A percentile compares a stretch with the other conserved stretches of the same genome.
Evolutionary conservation across 768 basidiomycete genomes (phyloP).

Genomic region (Kwoniella heveanensis): DNA sequence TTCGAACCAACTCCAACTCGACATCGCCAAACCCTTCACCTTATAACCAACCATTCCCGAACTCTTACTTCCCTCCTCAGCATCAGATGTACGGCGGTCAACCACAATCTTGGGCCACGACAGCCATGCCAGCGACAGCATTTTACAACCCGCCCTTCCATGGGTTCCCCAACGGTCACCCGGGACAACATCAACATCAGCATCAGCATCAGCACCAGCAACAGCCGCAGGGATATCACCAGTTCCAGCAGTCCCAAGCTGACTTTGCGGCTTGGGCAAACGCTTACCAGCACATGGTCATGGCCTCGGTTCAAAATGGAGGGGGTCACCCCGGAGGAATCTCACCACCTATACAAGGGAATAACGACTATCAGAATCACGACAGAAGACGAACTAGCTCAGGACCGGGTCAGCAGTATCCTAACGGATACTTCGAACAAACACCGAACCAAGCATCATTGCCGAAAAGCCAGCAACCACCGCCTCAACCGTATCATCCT

Average conservation of each 20-base stretch:
- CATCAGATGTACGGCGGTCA: conserved; percentile 28
- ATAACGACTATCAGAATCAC: conserved; percentile 21
- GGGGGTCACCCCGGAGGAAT: conserved; percentile 28
- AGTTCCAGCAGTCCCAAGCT: conserved; percentile 45
- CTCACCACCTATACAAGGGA: conserved; percentile 16
- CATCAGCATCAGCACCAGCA: conserved; percentile 8
- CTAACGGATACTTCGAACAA: conserved; percentile 16
- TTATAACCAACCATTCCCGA: conserved; percentile 32
- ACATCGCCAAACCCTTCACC: conserved; percentile 25
- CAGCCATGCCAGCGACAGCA: conserved; percentile 37
- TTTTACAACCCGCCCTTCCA: conserved; percentile 41
- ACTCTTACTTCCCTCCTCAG: conserved; percentile 29
- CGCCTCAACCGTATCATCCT: conserved; percentile 40
- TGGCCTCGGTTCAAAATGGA: conserved; percentile 32
- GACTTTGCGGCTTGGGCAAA: conserved; percentile 51
- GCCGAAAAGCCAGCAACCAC: conserved; percentile 21
- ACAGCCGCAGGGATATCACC: conserved; percentile 38
- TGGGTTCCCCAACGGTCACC: conserved; percentile 17
- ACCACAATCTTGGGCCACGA: conserved; percentile 34
- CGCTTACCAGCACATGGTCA: conserved; percentile 49
- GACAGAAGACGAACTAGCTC: conserved; percentile 33
- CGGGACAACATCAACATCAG: conserved; percentile 5
- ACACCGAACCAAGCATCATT: conserved; percentile 7
- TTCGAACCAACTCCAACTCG: conserved; percentile 25
- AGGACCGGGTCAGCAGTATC: conserved; percentile 20